phyloP scores from a whole-genome alignment of 371 early-diverging fungal species.

The Rhizopus microsporus region DNA sequence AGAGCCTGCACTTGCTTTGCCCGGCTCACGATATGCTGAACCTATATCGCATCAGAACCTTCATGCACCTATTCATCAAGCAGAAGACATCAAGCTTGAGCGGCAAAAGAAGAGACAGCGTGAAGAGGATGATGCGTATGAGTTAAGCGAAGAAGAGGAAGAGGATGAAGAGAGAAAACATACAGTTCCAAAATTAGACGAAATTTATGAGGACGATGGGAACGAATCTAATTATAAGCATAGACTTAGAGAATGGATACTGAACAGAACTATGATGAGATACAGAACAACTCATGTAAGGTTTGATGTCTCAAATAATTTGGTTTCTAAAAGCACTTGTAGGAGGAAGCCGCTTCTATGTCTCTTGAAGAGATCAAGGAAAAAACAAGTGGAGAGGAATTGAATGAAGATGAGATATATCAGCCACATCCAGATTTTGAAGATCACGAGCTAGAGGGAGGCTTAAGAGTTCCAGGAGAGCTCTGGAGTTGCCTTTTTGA shows the following conservation, averaged over 20 bases:
- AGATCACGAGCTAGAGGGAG: slow-evolving; percentile 64
- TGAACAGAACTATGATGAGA: slow-evolving; percentile 50
- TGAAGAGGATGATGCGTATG: slow-evolving; percentile 7
- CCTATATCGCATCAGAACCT: slow-evolving; percentile 29
- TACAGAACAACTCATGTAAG: slow-evolving; percentile 26
- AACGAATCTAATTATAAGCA: slow-evolving; percentile 57
- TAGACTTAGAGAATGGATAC: slow-evolving; percentile 60
- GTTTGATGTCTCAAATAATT: background rate
- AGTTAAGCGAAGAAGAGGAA: slow-evolving; percentile 19
- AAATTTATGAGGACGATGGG: slow-evolving; percentile 62
- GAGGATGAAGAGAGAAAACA: slow-evolving; percentile 9
- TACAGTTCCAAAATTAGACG: slow-evolving; percentile 12
- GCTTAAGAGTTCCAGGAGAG: slow-evolving; percentile 78
- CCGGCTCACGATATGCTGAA: slow-evolving; percentile 20
- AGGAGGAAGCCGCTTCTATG: slow-evolving; percentile 10
- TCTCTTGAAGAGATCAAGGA: slow-evolving; percentile 16
- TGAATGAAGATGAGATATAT: slow-evolving; percentile 50
- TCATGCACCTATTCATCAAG: slow-evolving; percentile 12
- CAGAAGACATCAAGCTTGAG: slow-evolving; percentile 6
- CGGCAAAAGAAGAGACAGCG: slow-evolving; percentile 7
- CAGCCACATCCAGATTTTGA: slow-evolving; percentile 59
- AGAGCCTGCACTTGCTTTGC: slow-evolving; percentile 1
- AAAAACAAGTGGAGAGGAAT: slow-evolving; percentile 1
- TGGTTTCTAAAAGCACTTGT: background rate
- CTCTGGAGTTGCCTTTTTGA: slow-evolving; percentile 85